Conservation (phyloP, 73 alveolate genomes). For the Paramecium pentaurelia region DNA sequence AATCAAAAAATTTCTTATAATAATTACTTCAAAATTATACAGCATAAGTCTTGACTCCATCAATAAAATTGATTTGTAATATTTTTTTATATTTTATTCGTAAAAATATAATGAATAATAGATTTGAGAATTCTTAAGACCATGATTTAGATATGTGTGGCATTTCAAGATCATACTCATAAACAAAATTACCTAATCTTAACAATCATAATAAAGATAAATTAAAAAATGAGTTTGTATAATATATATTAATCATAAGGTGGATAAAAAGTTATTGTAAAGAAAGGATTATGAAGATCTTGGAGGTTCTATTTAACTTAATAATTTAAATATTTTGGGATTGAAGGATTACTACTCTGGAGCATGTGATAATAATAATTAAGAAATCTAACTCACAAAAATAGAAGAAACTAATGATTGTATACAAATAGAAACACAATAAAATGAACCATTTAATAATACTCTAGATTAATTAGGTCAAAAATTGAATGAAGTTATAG, state of each 20-base stretch:
- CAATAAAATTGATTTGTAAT: not conserved
- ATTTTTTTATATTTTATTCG: not conserved
- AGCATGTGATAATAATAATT: not conserved
- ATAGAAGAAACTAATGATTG: not conserved
- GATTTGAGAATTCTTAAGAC: not conserved
- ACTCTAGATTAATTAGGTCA: conserved; percentile 5
- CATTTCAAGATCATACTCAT: not conserved
- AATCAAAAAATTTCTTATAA: not conserved
- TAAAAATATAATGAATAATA: not conserved
- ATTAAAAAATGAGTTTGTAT: not conserved
- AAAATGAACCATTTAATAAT: not conserved
- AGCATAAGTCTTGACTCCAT: not conserved
- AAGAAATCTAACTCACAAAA: not conserved
- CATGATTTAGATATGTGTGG: not conserved
- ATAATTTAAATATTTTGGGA: conserved; percentile 2
- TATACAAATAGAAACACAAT: not conserved
- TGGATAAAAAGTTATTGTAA: not conserved
- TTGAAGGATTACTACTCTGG: conserved; percentile 26
- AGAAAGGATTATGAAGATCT: not conserved
- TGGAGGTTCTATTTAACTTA: not conserved
- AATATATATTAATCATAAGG: not conserved
- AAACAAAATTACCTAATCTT: not conserved
- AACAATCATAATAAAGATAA: not conserved
- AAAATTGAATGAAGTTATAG: conserved; percentile 21
- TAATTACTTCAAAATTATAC: not conserved